A percentile compares a stretch with the other conserved stretches of the same genome.
phyloP scores from a whole-genome alignment of 1,139 yeast genomes.

The Pichia sp. region DNA sequence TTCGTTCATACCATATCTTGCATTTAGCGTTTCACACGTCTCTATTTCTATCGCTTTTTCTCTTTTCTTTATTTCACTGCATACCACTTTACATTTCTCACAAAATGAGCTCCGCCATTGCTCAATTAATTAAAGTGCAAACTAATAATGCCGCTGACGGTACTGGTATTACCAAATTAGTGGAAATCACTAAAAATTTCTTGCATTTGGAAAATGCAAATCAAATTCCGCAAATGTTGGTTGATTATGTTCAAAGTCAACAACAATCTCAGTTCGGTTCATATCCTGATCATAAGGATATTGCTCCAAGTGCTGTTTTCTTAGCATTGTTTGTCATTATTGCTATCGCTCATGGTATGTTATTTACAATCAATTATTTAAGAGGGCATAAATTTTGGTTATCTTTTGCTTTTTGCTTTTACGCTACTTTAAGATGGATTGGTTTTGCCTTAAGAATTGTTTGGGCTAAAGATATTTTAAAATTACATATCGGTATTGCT shows the following conservation, averaged over 20 bases:
- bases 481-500: slow-evolving; percentile 49
- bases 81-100: no score
- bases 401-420: slow-evolving; percentile 49
- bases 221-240: slow-evolving; percentile 36
- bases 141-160: slow-evolving; percentile 45
- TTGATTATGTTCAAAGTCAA: slow-evolving; percentile 33
- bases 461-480: slow-evolving; percentile 49
- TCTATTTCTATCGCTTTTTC: neutral
- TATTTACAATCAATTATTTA: slow-evolving; percentile 46
- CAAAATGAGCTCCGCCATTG: slow-evolving; percentile 19
- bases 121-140: slow-evolving; percentile 19
- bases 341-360: slow-evolving; percentile 40
- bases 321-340: slow-evolving; percentile 48
- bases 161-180: slow-evolving; percentile 40
- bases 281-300: slow-evolving; percentile 51
- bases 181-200: slow-evolving; percentile 27
- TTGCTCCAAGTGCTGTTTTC: slow-evolving; percentile 59
- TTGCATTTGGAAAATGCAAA: slow-evolving; percentile 21
- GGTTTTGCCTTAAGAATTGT: slow-evolving; percentile 58
- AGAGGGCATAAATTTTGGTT: slow-evolving; percentile 64
- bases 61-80: neutral
- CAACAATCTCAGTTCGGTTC: slow-evolving; percentile 61
- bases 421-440: slow-evolving; percentile 45
- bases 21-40: no score
- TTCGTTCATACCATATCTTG: no score